Evolutionary conservation across 306 rosid genomes (phyloP), one percentile per base, ranked within the genome.

Genomic region (Prunus dulcis): DNA sequence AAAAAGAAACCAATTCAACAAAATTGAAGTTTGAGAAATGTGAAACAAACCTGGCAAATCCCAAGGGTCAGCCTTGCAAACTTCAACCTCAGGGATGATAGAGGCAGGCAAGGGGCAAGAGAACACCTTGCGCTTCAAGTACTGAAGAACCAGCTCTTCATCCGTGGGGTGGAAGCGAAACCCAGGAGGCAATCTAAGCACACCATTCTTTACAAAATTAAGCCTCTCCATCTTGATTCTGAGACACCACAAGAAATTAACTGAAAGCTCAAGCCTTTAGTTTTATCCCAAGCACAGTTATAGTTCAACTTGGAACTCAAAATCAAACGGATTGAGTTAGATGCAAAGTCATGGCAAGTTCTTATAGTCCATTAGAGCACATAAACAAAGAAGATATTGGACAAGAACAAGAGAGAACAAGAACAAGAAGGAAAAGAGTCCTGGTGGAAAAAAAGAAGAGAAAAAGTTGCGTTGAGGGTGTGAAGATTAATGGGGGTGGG

Each of bases 51-150:
- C 98, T 68, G 97, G 99, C 85, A 95, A 91, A 89, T 95, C 99
- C 98, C 99, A 95, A 17, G 99, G 99, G 77, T 95, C 99, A n/a
- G 88, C 84, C 63, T 91, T 95, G 89, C 93, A 91, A 69, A 95
- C 89, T 67, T 92, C 89, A 70, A 88, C 89, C 28, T 95, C 96
- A 19, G 98, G 99, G 71, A 95, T 95, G 81, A 95, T 83, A 2
- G 99, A 88, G 23, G 99, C 97, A 2, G 99, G 99, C 74, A 95
- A 57, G 27, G 99, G 99, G 76, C 3, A 86, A 8, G 97, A 90
- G 55, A 84, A 80, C 47, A 88, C 93, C 87, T 95, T 95, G 12
- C 97, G 87, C 74, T 84, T 89, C 84, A 95, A 76, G 87, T 95
- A 95, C 74, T 92, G 93, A 5, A 90, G 80, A 3, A 95, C 99